These are phyloP conservation scores for Mycena alexandri DNA, from an alignment of 768 basidiomycete species.

Conservation along the genomic window DNA sequence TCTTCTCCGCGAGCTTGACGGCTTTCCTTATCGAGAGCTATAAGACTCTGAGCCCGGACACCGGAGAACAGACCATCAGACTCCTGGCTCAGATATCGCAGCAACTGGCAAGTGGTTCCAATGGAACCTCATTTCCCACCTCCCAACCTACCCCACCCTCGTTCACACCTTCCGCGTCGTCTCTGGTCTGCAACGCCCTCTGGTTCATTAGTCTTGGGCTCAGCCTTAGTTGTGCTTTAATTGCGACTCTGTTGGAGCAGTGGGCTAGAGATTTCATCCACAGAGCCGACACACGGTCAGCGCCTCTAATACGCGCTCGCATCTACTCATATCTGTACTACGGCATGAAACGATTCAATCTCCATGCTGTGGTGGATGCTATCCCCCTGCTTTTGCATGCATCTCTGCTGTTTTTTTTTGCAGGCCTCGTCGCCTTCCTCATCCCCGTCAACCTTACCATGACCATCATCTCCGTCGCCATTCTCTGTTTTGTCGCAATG, in stretches of 20 bases:
- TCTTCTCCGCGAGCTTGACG: constrained; percentile 24
- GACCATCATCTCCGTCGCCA: background rate
- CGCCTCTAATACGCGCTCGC: constrained; percentile 1
- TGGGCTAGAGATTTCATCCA: constrained; percentile 12
- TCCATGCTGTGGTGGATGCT: constrained; percentile 12
- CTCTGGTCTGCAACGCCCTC: constrained; percentile 9
- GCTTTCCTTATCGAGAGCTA: constrained; percentile 26
- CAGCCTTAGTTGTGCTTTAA: constrained; percentile 18
- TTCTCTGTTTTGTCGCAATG: background rate
- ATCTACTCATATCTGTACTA: constrained; percentile 18
- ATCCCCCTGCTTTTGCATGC: constrained; percentile 16
- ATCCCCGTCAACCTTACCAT: constrained; percentile 13
- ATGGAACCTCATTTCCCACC: background rate
- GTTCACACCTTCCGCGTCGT: background rate
- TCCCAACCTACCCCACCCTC: background rate
- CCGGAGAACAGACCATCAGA: background rate
- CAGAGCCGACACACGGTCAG: background rate
- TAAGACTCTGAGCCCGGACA: background rate
- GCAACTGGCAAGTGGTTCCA: background rate
- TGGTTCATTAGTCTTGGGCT: constrained; percentile 23
- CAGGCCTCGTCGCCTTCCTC: constrained; percentile 14
- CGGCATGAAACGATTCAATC: constrained; percentile 16
- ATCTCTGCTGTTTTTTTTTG: constrained; percentile 13
- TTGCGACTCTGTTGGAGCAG: constrained; percentile 14
- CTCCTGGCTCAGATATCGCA: constrained; percentile 6